Evolutionary conservation across 208 protist species (phyloP), one percentile per base, ranked within the genome.

Genomic region (Herpetomonas muscarum): DNA sequence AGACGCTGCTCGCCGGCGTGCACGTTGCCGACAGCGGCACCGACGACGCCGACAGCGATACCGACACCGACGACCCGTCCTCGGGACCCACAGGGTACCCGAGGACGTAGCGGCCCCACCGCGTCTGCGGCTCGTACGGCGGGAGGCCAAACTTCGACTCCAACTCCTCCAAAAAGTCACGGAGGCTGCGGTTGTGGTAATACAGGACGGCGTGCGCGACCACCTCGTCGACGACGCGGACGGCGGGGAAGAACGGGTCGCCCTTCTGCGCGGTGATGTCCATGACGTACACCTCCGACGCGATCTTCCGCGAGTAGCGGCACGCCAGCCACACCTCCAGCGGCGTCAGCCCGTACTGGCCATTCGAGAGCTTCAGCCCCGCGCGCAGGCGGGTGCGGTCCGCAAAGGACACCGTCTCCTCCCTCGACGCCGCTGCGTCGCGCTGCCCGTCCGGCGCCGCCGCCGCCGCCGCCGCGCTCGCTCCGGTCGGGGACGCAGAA

Each of bases 191-290:
- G 45, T 81, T 67, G 73, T 94, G 83, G 65, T 91, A 90, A 61
- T 83, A 75, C 7, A 94, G 70, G 25, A 91, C 81, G 0, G 87
- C 83, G 61, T 94, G 87, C 39, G 74, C 75, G 10, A 91, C 79
- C 4, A 94, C 79, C 66, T 94, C 87, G 55, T 94, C 87, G 21
- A 91, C 47, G 0, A 94, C 87, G 22, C 78, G 72, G 17, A 76
- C 64, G 1, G 67, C 55, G 15, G 79, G 79, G 55, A 81, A 78
- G 51, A 73, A 71, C 4, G 69, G 64, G 49, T 94, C 87, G 28
- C 87, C 68, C 28, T 80, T 80, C 12, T 67, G 56, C 6, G 79
- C 67, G 10, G 70, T 53, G 12, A 94, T 78, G 50, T 94, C 87
- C 66, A 94, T 76, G 22, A 90, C 41, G 56, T 91, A 94, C 61